Base-by-base conservation (phyloP, 352 stramenopile species). In the Phytophthora pisi region DNA sequence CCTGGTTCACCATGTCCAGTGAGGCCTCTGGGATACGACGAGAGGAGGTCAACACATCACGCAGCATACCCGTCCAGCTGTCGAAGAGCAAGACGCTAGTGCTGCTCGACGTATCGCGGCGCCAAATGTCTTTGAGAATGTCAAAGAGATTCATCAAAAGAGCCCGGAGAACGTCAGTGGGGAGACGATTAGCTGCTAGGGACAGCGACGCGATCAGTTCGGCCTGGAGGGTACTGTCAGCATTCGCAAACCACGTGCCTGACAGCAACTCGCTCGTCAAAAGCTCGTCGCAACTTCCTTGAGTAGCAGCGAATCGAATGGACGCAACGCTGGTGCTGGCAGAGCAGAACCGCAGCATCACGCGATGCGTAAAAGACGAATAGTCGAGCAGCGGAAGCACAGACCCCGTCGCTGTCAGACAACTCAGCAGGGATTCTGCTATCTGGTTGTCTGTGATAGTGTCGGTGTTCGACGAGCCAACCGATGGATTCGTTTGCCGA, bases 231-330 rank as follows among this genome's bases (percentile, higher is more conserved):
- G 11, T 28, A 26, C 46, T 28, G 13, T 70, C 30, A 13, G 54
- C 46, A 51, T 72, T 73, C 13, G 23, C 43, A 45, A 79, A 75
- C 63, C 61, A 70, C 30, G 13, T 57, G 16, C 30, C 46, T 10
- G 47, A 67, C 20, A 78, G 45, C 23, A 80, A 62, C 2, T 76
- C 43, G n/a, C 57, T 18, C 42, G 66, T 62, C 13, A 77, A 23
- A 42, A 81, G 58, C 28, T 74, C 57, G 28, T 84, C 74, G 59
- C 77, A 84, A 51, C 54, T 73, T 15, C 64, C 68, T 68, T 82
- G 75, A 1, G 74, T 77, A 28, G 57, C 64, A n/a, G 74, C 66
- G 20, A 84, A 77, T 28, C 61, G 52, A 58, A 84, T 31, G 50
- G 70, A 81, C 10, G 52, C 46, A 7, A 61, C 16, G 24, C 60